phyloP scores from a whole-genome alignment of 2,329 filamentous ascomycete species.

The Pseudogymnoascus sp. region DNA sequence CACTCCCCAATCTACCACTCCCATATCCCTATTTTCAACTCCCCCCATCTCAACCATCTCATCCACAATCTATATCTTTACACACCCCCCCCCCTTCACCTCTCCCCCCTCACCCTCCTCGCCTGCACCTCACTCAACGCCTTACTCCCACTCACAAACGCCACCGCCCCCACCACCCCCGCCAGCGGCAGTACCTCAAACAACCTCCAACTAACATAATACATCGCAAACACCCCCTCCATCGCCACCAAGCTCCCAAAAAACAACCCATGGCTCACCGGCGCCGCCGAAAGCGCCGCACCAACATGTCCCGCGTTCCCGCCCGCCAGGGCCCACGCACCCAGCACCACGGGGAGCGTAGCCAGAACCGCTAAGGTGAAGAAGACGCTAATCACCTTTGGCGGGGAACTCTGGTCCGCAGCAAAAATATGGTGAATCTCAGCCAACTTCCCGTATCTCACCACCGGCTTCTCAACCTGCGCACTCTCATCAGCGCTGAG shows the following conservation, averaged over 20 bases:
- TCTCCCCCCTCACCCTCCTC: slow-evolving; percentile 67
- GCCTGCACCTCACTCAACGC: slow-evolving; percentile 90
- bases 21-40: not conserved
- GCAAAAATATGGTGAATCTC: slow-evolving; percentile 92
- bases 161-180: slow-evolving; percentile 55
- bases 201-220: slow-evolving; percentile 86
- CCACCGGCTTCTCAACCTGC: slow-evolving; percentile 55
- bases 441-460: slow-evolving; percentile 74
- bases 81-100: slow-evolving; percentile 19
- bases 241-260: slow-evolving; percentile 79
- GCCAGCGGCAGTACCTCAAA: slow-evolving; percentile 79
- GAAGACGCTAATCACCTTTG: slow-evolving; percentile 66
- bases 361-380: slow-evolving; percentile 68
- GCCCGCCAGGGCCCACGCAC: slow-evolving; percentile 71
- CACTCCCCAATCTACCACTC: not conserved
- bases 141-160: slow-evolving; percentile 80
- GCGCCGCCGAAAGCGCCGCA: slow-evolving; percentile 66
- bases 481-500: slow-evolving; percentile 56
- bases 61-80: not conserved
- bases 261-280: slow-evolving; percentile 75
- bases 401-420: slow-evolving; percentile 68
- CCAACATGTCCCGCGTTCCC: slow-evolving; percentile 72
- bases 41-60: not conserved
- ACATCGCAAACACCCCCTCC: slow-evolving; percentile 88
- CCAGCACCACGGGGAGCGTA: slow-evolving; percentile 64